phyloP scores from a whole-genome alignment of 2,329 filamentous ascomycete genomes.

The Huntiella moniliformis region DNA sequence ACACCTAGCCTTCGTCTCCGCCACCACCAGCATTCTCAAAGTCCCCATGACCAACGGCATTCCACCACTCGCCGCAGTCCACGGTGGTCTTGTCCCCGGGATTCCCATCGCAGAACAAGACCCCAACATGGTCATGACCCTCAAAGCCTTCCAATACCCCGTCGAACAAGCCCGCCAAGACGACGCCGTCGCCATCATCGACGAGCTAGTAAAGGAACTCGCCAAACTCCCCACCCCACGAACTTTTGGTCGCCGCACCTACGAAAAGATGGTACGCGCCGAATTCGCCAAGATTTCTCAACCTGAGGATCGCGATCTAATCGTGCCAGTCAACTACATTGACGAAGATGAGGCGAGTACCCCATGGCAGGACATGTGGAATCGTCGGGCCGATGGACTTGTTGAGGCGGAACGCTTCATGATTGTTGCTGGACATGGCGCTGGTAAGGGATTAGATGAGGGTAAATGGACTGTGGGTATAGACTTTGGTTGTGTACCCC shows the following conservation, averaged over 20 bases:
- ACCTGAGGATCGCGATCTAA: constrained; percentile 17
- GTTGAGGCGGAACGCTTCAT: constrained; percentile 30
- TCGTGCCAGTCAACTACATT: constrained; percentile 23
- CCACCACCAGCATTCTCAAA: constrained; percentile 60
- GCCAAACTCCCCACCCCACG: background rate
- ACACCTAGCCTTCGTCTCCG: constrained; percentile 50
- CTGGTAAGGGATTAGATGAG: constrained; percentile 43
- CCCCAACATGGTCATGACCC: constrained; percentile 74
- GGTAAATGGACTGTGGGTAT: constrained; percentile 61
- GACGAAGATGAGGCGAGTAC: constrained; percentile 38
- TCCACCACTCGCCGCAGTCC: constrained; percentile 45
- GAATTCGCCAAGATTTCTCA: constrained; percentile 7
- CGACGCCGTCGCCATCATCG: constrained; percentile 15
- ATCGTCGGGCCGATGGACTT: constrained; percentile 26
- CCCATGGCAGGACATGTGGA: constrained; percentile 50
- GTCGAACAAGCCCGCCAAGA: constrained; percentile 20
- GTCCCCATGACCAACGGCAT: constrained; percentile 20
- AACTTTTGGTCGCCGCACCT: constrained; percentile 7
- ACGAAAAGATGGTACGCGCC: constrained; percentile 9
- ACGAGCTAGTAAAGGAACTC: constrained; percentile 12
- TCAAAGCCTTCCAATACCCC: constrained; percentile 56
- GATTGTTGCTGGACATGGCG: constrained; percentile 78
- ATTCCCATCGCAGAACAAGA: constrained; percentile 51
- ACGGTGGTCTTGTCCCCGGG: constrained; percentile 69
- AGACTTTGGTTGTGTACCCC: constrained; percentile 56